These are phyloP conservation scores for Ceratobasidium sp. DNA, from an alignment of 1,284 basidiomycete species.

Conservation along the genomic window DNA sequence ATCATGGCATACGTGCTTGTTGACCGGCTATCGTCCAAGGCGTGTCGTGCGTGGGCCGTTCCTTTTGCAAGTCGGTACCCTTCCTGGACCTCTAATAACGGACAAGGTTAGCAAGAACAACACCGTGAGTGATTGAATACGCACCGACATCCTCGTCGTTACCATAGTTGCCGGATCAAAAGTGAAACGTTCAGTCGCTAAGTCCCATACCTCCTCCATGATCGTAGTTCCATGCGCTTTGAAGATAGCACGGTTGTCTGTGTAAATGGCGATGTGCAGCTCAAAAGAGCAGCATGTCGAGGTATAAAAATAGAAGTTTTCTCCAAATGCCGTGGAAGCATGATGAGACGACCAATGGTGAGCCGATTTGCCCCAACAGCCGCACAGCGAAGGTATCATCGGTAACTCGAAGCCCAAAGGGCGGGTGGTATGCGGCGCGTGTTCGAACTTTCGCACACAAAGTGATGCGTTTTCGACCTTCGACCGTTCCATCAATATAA, in stretches of 20 bases:
- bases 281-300: not conserved
- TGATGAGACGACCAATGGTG: no score
- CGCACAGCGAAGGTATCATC: not conserved
- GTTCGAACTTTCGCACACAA: no score
- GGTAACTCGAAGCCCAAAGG: not conserved
- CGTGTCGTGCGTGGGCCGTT: not conserved
- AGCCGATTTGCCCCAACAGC: no score
- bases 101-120: not conserved
- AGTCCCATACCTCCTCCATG: not conserved
- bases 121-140: not conserved
- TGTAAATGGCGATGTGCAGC: slow-evolving; percentile 14
- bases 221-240: not conserved
- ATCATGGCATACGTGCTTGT: no score
- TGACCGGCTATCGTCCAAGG: not conserved
- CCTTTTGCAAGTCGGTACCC: not conserved
- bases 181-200: no score
- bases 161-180: no score
- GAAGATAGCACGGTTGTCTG: not conserved
- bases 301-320: no score
- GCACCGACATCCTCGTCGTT: no score
- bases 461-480: no score
- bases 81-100: not conserved
- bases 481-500: not conserved
- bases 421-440: not conserved
- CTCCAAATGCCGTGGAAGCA: no score